phyloP scores from a whole-genome alignment of 805 yeast genomes.

The Jamesozyma spencerorum region DNA sequence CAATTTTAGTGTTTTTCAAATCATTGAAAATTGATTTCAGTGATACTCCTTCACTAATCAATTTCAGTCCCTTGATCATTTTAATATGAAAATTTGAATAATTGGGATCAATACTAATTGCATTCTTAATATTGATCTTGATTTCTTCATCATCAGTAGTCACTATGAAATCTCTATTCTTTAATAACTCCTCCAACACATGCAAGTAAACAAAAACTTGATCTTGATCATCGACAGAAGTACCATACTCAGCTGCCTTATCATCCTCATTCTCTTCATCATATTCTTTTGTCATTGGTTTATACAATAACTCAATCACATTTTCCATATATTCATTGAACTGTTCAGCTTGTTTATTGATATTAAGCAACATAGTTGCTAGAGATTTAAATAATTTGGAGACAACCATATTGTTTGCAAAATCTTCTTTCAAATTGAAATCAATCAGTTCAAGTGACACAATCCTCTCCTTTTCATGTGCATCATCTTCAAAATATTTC shows the following conservation, averaged over 20 bases:
- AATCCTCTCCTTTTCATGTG: conserved; percentile 1
- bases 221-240: conserved; percentile 68
- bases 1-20: conserved; percentile 24
- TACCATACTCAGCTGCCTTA: conserved; percentile 71
- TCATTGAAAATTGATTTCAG: conserved; percentile 28
- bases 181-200: conserved; percentile 39
- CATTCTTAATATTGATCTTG: conserved; percentile 10
- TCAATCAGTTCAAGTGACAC: conserved; percentile 9
- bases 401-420: conserved; percentile 13
- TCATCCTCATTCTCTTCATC: conserved; percentile 29
- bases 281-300: conserved; percentile 22
- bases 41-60: conserved; percentile 19
- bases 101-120: conserved; percentile 14
- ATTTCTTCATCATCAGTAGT: conserved; percentile 20
- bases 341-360: conserved; percentile 23
- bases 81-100: conserved; percentile 27
- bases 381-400: conserved; percentile 18
- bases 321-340: conserved; percentile 15
- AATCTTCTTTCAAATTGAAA: conserved; percentile 14
- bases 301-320: conserved; percentile 13
- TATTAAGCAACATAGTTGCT: conserved; percentile 6
- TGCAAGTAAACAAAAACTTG: conserved; percentile 51
- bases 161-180: conserved; percentile 33
- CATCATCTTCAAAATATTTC: conserved; percentile 9
- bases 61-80: conserved; percentile 19